Evolutionary conservation across 225 moss, liverwort and hornwort species (phyloP).

Genomic region (Marchantia paleacea): DNA sequence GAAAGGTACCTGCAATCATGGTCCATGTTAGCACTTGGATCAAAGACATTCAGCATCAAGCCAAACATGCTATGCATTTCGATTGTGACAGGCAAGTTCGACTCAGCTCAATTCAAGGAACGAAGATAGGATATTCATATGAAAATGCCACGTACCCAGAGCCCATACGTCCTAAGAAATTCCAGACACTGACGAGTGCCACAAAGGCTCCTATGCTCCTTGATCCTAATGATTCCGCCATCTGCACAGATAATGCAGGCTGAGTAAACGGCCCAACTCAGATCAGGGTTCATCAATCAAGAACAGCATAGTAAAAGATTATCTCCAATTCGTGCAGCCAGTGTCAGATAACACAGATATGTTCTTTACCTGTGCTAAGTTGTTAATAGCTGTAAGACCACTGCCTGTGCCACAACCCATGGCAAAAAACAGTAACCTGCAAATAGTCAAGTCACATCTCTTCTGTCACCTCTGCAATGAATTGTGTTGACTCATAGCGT

Average conservation of each 20-base stretch:
- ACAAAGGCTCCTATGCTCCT: constrained; percentile 92
- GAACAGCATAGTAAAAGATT: neutral
- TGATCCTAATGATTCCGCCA: constrained; percentile 94
- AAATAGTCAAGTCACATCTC: neutral
- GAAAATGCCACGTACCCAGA: constrained; percentile 56
- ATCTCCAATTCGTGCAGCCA: neutral
- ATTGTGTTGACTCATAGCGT: too few relatives aligned
- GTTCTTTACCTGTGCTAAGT: constrained; percentile 72
- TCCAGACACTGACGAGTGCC: constrained; percentile 95
- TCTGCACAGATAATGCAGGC: constrained; percentile 42
- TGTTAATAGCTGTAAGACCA: constrained; percentile 93
- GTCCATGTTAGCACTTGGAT: neutral
- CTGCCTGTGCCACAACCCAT: constrained; percentile 99
- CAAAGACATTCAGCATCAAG: neutral
- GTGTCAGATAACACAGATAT: neutral
- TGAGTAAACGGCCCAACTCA: neutral
- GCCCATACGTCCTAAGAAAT: constrained; percentile 90
- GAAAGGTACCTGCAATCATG: constrained; percentile 66
- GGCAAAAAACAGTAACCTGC: constrained; percentile 91
- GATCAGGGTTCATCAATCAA: neutral
- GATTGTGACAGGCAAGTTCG: neutral
- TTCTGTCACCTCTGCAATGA: too few relatives aligned
- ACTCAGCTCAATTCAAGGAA: neutral
- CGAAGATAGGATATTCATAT: neutral
- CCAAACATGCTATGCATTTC: neutral